Evolutionary conservation across 257 asterid genomes (phyloP), one percentile per base, ranked within the genome.

Genomic region (Salvia miltiorrhiza): DNA sequence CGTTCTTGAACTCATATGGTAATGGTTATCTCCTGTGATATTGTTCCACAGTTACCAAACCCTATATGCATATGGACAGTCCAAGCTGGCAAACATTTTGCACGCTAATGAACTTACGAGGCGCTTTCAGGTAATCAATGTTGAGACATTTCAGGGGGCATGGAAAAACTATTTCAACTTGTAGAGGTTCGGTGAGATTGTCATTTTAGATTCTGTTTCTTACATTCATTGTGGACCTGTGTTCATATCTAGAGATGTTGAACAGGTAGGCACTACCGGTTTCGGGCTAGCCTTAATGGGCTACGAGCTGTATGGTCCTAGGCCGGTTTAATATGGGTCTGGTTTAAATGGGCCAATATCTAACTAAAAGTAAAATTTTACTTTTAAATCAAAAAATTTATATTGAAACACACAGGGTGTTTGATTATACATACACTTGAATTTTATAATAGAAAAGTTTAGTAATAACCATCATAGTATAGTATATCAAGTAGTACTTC

Each of bases 81-180:
- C 97, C 47, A 90, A 90, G 85, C 86, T 90, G 23, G 93, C 95
- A 50, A 90, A 90, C 73, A 69, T 84, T 71, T 75, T 90, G 80
- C 97, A 90, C 10, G 87, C 91, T 6, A 84, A 79, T 74, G 95
- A 90, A 71, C 95, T 90, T 16, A 65, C 91, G 4, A 84, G 79
- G 63, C 83, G 82, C 28, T 77, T 90, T 39, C 80, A 85, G 97
- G 97, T 90, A 85, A 77, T 63, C 12, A 2, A 26, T n/a, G 10
- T 12, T 21, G n/a, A 21, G 35, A 14, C 35, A n/a, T n/a, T n/a
- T n/a, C n/a, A n/a, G n/a, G n/a, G n/a, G n/a, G n/a, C n/a, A n/a
- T n/a, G 14, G 57, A 23, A 44, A 17, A 6, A 35, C 63, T 0
- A 12, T 60, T 33, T 37, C 33, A 70, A 12, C 14, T 8, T 32